phyloP scores from a whole-genome alignment of 108 stramenopile genomes.

The Nitzschia putrida region DNA sequence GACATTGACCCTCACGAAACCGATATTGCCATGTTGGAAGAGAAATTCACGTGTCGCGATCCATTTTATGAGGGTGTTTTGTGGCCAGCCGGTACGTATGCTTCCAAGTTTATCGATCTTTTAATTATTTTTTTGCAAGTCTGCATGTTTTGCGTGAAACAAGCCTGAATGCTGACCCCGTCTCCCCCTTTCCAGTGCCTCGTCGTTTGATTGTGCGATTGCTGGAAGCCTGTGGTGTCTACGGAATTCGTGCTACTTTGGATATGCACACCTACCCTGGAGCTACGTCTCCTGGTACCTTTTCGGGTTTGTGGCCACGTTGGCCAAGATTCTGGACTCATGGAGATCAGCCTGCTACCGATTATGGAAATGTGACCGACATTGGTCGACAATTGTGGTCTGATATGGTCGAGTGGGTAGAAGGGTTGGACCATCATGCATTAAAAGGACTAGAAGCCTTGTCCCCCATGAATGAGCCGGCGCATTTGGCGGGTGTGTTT shows the following conservation, averaged over 20 bases:
- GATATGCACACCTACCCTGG: conserved; percentile 79
- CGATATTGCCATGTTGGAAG: conserved; percentile 30
- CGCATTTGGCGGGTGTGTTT: conserved; percentile 70
- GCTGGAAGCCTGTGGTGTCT: conserved; percentile 49
- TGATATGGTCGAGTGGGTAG: conserved; percentile 64
- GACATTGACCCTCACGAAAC: conserved; percentile 28
- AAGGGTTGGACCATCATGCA: conserved; percentile 60
- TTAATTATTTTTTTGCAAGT: no score
- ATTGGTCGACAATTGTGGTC: conserved; percentile 50
- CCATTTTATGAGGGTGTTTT: conserved; percentile 58
- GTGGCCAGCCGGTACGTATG: conserved; percentile 55
- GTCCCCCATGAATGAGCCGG: conserved; percentile 84
- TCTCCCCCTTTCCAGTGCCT: conserved; percentile 43
- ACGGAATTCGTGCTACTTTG: conserved; percentile 31
- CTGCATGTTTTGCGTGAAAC: not conserved
- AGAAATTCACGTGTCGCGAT: conserved; percentile 68
- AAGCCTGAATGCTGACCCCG: not conserved
- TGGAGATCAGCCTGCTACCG: conserved; percentile 43
- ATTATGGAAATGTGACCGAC: conserved; percentile 34
- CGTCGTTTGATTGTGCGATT: conserved; percentile 49
- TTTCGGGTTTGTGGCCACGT: conserved; percentile 76
- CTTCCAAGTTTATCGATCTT: not conserved
- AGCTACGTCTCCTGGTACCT: conserved; percentile 74
- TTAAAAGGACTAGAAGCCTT: conserved; percentile 64
- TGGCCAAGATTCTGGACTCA: conserved; percentile 69